Conservation (phyloP, 2,329 filamentous ascomycete species). For the Coniella vitis region DNA sequence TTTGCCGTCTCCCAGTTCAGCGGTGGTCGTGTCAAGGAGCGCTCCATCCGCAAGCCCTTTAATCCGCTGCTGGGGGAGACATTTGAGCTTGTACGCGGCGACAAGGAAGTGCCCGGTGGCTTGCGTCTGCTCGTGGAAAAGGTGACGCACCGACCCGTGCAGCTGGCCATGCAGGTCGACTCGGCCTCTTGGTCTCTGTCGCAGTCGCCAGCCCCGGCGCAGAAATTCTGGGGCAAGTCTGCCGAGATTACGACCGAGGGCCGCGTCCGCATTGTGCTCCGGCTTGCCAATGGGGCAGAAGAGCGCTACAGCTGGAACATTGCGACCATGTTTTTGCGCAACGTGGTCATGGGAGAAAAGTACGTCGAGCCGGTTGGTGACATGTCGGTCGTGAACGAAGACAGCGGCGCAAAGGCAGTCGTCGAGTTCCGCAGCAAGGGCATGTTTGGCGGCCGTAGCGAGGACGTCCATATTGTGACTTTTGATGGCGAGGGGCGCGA, state of each 20-base stretch:
- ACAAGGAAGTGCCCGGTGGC: constrained; percentile 62
- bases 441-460: constrained; percentile 92
- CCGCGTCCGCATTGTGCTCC: constrained; percentile 69
- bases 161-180: constrained; percentile 90
- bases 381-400: constrained; percentile 82
- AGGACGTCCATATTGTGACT: constrained; percentile 76
- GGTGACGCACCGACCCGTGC: constrained; percentile 84
- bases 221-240: constrained; percentile 98
- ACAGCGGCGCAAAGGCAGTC: constrained; percentile 73
- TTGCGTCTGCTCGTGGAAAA: constrained; percentile 95
- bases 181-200: constrained; percentile 76
- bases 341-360: constrained; percentile 96
- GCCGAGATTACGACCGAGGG: constrained; percentile 92
- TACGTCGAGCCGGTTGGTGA: constrained; percentile 86
- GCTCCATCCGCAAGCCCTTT: constrained; percentile 91
- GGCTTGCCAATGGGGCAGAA: constrained; percentile 56
- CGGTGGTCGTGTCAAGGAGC: constrained; percentile 75
- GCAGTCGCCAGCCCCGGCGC: constrained; percentile 79
- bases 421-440: constrained; percentile 90
- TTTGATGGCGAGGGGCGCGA: constrained; percentile 60
- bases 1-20: constrained; percentile 89
- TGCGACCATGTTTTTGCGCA: constrained; percentile 85
- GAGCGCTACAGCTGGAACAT: constrained; percentile 86
- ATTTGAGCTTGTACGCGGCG: constrained; percentile 82
- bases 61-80: constrained; percentile 96